Conservation (phyloP, 2,329 filamentous ascomycete genomes). For the Botrytis aclada region DNA sequence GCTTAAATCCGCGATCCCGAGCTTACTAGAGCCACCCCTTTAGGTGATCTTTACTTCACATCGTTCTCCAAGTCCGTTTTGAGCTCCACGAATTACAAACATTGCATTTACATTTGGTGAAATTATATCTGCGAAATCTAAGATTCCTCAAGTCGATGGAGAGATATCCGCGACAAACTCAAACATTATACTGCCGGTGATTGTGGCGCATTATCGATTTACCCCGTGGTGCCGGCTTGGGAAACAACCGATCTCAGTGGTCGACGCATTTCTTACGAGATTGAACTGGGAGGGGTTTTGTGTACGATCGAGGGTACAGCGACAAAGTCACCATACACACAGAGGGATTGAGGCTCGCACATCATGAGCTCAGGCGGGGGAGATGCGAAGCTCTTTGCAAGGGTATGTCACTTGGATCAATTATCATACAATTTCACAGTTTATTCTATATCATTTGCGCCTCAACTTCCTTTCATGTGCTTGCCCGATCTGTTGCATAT, state of each 20-base stretch:
- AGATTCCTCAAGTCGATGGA: slow-evolving; percentile 29
- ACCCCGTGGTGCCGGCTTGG: slow-evolving; percentile 6
- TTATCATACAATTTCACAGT: not conserved
- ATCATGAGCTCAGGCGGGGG: slow-evolving; percentile 59
- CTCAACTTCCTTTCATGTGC: slow-evolving; percentile 23
- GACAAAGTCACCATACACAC: slow-evolving; percentile 19
- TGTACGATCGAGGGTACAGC: slow-evolving; percentile 16
- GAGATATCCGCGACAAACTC: slow-evolving; percentile 22
- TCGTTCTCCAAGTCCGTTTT: slow-evolving; percentile 19
- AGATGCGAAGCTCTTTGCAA: slow-evolving; percentile 98
- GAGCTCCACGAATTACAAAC: slow-evolving; percentile 18
- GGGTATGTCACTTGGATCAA: slow-evolving; percentile 61
- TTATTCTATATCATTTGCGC: slow-evolving; percentile 9
- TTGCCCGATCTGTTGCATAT: slow-evolving; percentile 15
- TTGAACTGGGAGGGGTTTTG: slow-evolving; percentile 32
- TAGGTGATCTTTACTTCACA: slow-evolving; percentile 17
- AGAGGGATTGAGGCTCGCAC: slow-evolving; percentile 26
- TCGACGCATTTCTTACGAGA: slow-evolving; percentile 20
- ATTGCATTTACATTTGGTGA: slow-evolving; percentile 7
- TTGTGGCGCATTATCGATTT: slow-evolving; percentile 25
- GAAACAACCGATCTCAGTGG: slow-evolving; percentile 32
- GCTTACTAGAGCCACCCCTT: slow-evolving; percentile 21
- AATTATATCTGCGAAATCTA: slow-evolving; percentile 15
- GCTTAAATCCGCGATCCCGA: slow-evolving; percentile 20
- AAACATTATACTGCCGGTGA: slow-evolving; percentile 29